A percentile compares a stretch with the other conserved stretches of the same genome.
Conservation (phyloP, 2,329 filamentous ascomycete genomes). For the Aspergillus floridensis region DNA sequence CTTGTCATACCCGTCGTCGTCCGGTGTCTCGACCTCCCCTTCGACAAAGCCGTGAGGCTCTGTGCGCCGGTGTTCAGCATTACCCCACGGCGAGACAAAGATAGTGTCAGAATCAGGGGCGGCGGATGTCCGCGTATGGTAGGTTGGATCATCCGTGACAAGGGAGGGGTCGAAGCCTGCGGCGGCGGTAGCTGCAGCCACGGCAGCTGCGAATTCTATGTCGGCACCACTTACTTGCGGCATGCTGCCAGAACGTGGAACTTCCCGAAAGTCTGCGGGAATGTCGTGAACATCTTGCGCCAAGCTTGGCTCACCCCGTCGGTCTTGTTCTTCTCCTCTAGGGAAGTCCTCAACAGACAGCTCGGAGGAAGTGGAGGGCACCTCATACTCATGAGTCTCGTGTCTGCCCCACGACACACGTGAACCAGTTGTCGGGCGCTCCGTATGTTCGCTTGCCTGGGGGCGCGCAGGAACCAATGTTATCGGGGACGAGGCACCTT, state of each 20-base stretch:
- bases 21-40: slow-evolving; percentile 49
- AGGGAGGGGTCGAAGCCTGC: slow-evolving; percentile 70
- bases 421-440: slow-evolving; percentile 45
- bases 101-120: slow-evolving; percentile 56
- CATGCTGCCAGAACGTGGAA: slow-evolving; percentile 10
- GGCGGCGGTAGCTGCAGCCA: slow-evolving; percentile 67
- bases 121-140: slow-evolving; percentile 62
- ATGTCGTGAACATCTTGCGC: slow-evolving; percentile 1
- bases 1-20: slow-evolving; percentile 31
- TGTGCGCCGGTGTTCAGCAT: slow-evolving; percentile 44
- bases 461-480: slow-evolving; percentile 38
- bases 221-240: slow-evolving; percentile 52
- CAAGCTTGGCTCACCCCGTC: neutral
- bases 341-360: slow-evolving; percentile 27
- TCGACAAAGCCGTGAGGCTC: slow-evolving; percentile 46
- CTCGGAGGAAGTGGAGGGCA: slow-evolving; percentile 54
- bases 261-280: slow-evolving; percentile 9
- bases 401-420: slow-evolving; percentile 67
- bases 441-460: slow-evolving; percentile 46
- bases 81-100: slow-evolving; percentile 46
- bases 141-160: slow-evolving; percentile 64
- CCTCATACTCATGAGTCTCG: slow-evolving; percentile 62
- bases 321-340: neutral
- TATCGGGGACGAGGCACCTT: slow-evolving; percentile 30
- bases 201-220: slow-evolving; percentile 65